Percentiles rank a stretch among this genome's conserved stretches.
Evolutionary conservation across 805 yeast genomes (phyloP).

Genomic region (Candida andamanensis): DNA sequence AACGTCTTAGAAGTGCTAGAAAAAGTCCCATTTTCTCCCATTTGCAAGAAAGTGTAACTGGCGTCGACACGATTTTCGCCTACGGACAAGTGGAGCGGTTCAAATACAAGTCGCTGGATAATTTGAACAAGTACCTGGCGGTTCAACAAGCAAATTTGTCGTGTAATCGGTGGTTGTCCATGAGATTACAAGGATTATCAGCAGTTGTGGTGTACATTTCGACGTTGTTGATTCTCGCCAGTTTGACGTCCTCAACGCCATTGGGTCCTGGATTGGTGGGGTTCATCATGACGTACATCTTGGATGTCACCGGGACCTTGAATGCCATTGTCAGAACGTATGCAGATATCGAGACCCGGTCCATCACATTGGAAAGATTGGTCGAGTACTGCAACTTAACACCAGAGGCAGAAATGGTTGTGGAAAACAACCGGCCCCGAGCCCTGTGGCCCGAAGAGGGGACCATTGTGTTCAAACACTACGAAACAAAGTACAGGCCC

Average conservation of each 20-base stretch:
- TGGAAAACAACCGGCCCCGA: slow-evolving; percentile 32
- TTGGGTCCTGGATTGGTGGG: slow-evolving; percentile 33
- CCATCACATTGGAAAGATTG: slow-evolving; percentile 33
- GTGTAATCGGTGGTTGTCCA: slow-evolving; percentile 31
- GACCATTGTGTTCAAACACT: slow-evolving; percentile 58
- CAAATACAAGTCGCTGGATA: slow-evolving; percentile 16
- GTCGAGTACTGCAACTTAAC: slow-evolving; percentile 31
- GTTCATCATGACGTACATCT: slow-evolving; percentile 32
- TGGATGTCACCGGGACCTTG: slow-evolving; percentile 26
- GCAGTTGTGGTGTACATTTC: slow-evolving; percentile 26
- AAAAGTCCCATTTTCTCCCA: slow-evolving; percentile 32
- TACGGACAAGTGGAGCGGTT: slow-evolving; percentile 27
- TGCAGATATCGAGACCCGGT: slow-evolving; percentile 31
- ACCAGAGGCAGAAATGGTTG: slow-evolving; percentile 43
- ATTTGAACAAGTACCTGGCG: slow-evolving; percentile 21
- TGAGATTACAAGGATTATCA: slow-evolving; percentile 34
- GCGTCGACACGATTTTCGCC: slow-evolving; percentile 33
- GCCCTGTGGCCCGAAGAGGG: slow-evolving; percentile 72
- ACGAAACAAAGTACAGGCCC: slow-evolving; percentile 79
- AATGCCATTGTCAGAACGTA: slow-evolving; percentile 28
- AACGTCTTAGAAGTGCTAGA: slow-evolving; percentile 25
- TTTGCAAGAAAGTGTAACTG: slow-evolving; percentile 33
- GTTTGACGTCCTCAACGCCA: slow-evolving; percentile 18
- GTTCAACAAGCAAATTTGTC: slow-evolving; percentile 18
- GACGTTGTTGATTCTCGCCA: slow-evolving; percentile 21